A percentile compares a stretch with the other conserved stretches of the same genome.
These are phyloP conservation scores for Hypomontagnella submonticulosa DNA, from an alignment of 495 filamentous ascomycete species.

Conservation along the genomic window DNA sequence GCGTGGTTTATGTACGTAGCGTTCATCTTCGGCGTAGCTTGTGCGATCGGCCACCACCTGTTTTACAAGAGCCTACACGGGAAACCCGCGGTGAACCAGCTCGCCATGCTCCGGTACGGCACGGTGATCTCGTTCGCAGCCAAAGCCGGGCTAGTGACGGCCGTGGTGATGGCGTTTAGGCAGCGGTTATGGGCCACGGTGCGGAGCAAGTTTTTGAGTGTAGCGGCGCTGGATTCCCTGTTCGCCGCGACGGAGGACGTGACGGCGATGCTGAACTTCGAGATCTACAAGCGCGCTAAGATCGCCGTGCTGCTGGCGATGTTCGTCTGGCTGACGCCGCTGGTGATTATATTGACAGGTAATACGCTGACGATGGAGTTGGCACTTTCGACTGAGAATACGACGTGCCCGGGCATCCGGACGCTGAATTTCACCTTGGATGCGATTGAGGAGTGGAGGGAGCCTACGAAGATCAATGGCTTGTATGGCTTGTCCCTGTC, in stretches of 20 bases:
- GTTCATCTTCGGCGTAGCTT: slow-evolving; percentile 48
- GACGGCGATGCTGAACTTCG: slow-evolving; percentile 44
- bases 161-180: slow-evolving; percentile 47
- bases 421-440: slow-evolving; percentile 53
- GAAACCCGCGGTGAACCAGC: slow-evolving; percentile 46
- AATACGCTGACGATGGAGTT: slow-evolving; percentile 52
- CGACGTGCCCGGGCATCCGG: slow-evolving; percentile 45
- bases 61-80: slow-evolving; percentile 49
- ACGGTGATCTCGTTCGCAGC: slow-evolving; percentile 48
- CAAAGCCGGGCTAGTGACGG: slow-evolving; percentile 52
- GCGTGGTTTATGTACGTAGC: slow-evolving; percentile 51
- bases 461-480: slow-evolving; percentile 39
- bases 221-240: slow-evolving; percentile 51
- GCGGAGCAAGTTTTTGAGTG: slow-evolving; percentile 45
- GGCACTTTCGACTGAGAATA: slow-evolving; percentile 13
- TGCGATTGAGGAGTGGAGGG: slow-evolving; percentile 51
- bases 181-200: slow-evolving; percentile 54
- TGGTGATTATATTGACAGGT: slow-evolving; percentile 52
- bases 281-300: slow-evolving; percentile 50
- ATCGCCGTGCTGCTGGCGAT: slow-evolving; percentile 46
- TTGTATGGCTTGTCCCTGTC: slow-evolving; percentile 46
- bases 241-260: slow-evolving; percentile 51
- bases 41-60: slow-evolving; percentile 50
- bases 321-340: slow-evolving; percentile 51
- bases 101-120: slow-evolving; percentile 55